Percentiles rank a stretch among this genome's conserved stretches.
These are phyloP conservation scores for Macrophomina phaseolina DNA, from an alignment of 2,329 filamentous ascomycete genomes.

Conservation along the genomic window DNA sequence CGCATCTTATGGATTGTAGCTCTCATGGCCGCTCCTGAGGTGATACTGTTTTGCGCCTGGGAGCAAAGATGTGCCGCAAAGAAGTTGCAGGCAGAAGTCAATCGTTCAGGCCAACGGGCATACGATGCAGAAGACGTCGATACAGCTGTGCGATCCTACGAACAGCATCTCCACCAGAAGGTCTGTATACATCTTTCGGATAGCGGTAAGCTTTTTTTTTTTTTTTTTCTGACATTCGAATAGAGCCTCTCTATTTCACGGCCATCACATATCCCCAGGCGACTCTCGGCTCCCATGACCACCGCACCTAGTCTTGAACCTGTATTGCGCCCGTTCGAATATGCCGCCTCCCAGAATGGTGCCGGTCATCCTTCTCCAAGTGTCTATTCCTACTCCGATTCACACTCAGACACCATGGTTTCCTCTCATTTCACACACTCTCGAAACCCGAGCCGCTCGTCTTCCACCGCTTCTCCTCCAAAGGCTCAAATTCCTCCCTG, in stretches of 20 bases:
- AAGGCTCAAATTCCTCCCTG: constrained; percentile 2
- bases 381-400: constrained; percentile 11
- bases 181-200: neutral
- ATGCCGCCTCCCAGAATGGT: neutral
- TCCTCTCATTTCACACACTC: neutral
- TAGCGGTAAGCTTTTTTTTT: neutral
- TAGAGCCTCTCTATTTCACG: neutral
- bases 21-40: constrained; percentile 33
- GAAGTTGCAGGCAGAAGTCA: constrained; percentile 29
- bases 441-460: neutral
- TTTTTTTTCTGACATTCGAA: neutral
- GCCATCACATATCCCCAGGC: neutral
- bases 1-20: constrained; percentile 33
- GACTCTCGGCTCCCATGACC: neutral
- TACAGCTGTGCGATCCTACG: constrained; percentile 2
- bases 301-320: neutral
- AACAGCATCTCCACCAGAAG: constrained; percentile 10
- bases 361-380: neutral
- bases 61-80: constrained; percentile 33
- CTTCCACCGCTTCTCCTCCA: neutral
- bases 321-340: neutral
- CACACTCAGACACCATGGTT: constrained; percentile 13
- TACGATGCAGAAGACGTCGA: constrained; percentile 9
- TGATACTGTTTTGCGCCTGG: constrained; percentile 35
- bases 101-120: constrained; percentile 1